A percentile compares a stretch with the other conserved stretches of the same genome.
Conservation (phyloP, 176 grass and related monocot genomes). For the Carex scoparia region DNA sequence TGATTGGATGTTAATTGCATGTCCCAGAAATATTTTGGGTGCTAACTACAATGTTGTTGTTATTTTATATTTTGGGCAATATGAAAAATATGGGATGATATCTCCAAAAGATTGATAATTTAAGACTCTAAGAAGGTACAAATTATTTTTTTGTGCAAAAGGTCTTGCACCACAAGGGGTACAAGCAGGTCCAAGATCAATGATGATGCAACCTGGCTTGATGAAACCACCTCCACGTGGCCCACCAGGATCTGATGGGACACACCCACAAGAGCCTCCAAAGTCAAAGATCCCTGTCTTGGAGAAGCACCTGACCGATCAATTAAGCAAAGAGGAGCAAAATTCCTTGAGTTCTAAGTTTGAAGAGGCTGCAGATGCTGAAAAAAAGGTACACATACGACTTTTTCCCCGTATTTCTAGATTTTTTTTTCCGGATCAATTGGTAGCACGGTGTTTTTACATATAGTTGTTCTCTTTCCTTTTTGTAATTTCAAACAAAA, state of each 20-base stretch:
- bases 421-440: constrained; percentile 7
- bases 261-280: constrained; percentile 38
- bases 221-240: constrained; percentile 62
- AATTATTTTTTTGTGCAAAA: constrained; percentile 22
- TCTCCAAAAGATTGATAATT: constrained; percentile 24
- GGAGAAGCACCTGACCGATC: constrained; percentile 79
- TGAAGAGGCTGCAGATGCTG: constrained; percentile 89
- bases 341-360: constrained; percentile 64
- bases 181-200: constrained; percentile 33
- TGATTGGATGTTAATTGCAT: background rate
- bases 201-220: constrained; percentile 45
- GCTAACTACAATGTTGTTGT: background rate
- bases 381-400: constrained; percentile 59
- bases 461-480: constrained; percentile 32
- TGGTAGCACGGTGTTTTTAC: constrained; percentile 23
- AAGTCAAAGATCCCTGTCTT: constrained; percentile 85
- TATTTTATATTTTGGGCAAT: background rate
- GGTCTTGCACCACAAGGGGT: constrained; percentile 51
- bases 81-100: constrained; percentile 2
- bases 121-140: constrained; percentile 6
- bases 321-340: constrained; percentile 96
- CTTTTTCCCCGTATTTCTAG: background rate
- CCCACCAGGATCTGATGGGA: constrained; percentile 50
- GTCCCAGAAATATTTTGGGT: background rate
- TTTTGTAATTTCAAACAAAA: constrained; percentile 32